phyloP scores from a whole-genome alignment of 2,329 filamentous ascomycete genomes.

The Ambrosiella beaveri region DNA sequence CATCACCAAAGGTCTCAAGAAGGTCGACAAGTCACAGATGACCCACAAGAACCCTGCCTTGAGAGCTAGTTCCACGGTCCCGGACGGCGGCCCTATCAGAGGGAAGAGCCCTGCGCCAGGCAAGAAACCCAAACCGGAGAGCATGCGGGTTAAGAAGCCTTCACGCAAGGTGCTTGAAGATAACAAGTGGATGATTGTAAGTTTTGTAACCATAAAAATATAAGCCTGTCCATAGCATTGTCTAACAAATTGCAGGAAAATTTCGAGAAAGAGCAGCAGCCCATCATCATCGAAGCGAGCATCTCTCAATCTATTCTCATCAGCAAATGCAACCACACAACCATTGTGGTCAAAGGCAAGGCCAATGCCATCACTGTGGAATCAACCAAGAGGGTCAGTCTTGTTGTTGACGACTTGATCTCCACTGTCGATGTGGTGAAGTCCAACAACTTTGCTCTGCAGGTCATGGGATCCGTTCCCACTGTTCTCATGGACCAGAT shows the following conservation, averaged over 20 bases:
- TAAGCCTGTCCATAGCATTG: neutral
- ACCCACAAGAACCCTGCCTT: constrained; percentile 94
- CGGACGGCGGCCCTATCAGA: constrained; percentile 39
- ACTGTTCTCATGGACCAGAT: constrained; percentile 87
- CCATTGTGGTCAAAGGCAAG: constrained; percentile 78
- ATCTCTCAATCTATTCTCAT: constrained; percentile 84
- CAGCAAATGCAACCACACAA: constrained; percentile 77
- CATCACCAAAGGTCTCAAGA: constrained; percentile 78
- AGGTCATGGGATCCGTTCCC: constrained; percentile 71
- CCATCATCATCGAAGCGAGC: constrained; percentile 65
- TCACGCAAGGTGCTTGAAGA: constrained; percentile 62
- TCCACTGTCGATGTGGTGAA: constrained; percentile 92
- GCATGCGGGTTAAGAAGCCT: constrained; percentile 69
- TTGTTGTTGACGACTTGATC: constrained; percentile 78
- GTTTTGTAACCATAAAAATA: constrained; percentile 17
- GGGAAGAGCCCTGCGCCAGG: constrained; percentile 76
- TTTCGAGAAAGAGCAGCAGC: constrained; percentile 56
- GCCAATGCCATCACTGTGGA: constrained; percentile 94
- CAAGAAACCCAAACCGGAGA: constrained; percentile 74
- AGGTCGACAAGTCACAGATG: constrained; percentile 92
- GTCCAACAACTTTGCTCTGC: constrained; percentile 82
- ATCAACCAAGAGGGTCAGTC: constrained; percentile 67
- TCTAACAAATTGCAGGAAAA: constrained; percentile 48
- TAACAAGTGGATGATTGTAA: constrained; percentile 82
- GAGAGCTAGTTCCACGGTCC: constrained; percentile 53